These are phyloP conservation scores for Cladosporium oxysporum DNA, from an alignment of 2,329 filamentous ascomycete species.

Conservation along the genomic window DNA sequence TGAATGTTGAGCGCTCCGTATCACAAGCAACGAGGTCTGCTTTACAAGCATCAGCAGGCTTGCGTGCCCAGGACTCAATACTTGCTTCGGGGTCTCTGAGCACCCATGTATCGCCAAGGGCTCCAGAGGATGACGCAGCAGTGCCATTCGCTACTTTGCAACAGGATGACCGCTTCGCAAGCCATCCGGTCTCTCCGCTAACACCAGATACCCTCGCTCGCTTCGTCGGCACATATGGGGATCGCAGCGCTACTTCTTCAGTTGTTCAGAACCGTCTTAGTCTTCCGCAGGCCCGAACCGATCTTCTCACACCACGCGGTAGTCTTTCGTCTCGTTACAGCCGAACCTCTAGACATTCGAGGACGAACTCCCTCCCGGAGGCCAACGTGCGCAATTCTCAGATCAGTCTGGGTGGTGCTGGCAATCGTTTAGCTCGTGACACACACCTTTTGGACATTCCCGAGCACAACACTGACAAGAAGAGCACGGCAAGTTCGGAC, in stretches of 20 bases:
- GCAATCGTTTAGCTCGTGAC: slow-evolving; percentile 47
- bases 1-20: slow-evolving; percentile 20
- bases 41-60: slow-evolving; percentile 19
- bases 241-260: slow-evolving; percentile 40
- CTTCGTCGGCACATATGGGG: slow-evolving; percentile 54
- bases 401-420: slow-evolving; percentile 23
- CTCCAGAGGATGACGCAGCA: slow-evolving; percentile 13
- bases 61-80: slow-evolving; percentile 17
- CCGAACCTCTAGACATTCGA: slow-evolving; percentile 30
- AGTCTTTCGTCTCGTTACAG: slow-evolving; percentile 34
- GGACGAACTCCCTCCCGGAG: slow-evolving; percentile 34
- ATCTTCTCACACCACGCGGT: slow-evolving; percentile 8
- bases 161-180: slow-evolving; percentile 12
- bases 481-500: slow-evolving; percentile 64
- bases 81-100: slow-evolving; percentile 10
- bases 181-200: slow-evolving; percentile 11
- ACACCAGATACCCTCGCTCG: slow-evolving; percentile 58
- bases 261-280: slow-evolving; percentile 24
- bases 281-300: background rate
- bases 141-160: background rate
- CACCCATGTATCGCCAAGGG: slow-evolving; percentile 21
- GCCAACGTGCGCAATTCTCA: slow-evolving; percentile 26
- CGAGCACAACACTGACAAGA: slow-evolving; percentile 36
- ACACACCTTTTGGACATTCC: slow-evolving; percentile 57
- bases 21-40: slow-evolving; percentile 22